Evolutionary conservation across 768 basidiomycete species (phyloP), one percentile per base, ranked within the genome.

Genomic region (Leccinum imitatum): DNA sequence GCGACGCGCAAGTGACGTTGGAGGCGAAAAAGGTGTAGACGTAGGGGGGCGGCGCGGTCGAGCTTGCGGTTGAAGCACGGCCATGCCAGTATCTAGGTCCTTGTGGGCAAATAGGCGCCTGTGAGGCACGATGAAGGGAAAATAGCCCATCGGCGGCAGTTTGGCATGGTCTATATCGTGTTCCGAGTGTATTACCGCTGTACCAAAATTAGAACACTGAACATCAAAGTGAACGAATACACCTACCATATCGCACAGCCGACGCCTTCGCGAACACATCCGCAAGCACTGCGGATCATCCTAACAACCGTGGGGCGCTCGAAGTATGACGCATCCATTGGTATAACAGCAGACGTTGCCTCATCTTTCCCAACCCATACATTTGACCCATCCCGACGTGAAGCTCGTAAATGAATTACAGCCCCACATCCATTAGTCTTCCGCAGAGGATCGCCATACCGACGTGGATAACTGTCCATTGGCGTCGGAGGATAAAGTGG

Each of bases 161-260:
- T 65, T 80, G 80, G 64, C 87, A 87, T 1, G 85, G 85, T 37
- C 78, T 79, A 65, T 83, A 86, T 30, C 86, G 78, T 6, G 81
- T 86, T 27, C 87, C 87, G 11, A 89, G 75, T 4, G 84, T 75
- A 59, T 87, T 89, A 1, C 87, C 87, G 61, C 86, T 87, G 61
- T 25, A n/a, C 50, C 50, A 50, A 50, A n/a, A 25, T 25, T 46
- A 67, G 44, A 71, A 65, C 50, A 52, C 25, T 23, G 53, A 17
- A 50, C 30, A 21, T n/a, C 58, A 56, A 55, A 47, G 37, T 1
- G 25, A 31, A 50, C 3, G 50, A 4, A 46, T 8, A 37, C 6
- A 72, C 80, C 67, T 55, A 79, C 84, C 85, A 87, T 50, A 78
- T 78, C 3, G 80, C 78, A 73, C 88, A 90, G 19, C 85, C 88